Conservation (phyloP, 2,329 filamentous ascomycete genomes). For the Fusarium guadeloupense region DNA sequence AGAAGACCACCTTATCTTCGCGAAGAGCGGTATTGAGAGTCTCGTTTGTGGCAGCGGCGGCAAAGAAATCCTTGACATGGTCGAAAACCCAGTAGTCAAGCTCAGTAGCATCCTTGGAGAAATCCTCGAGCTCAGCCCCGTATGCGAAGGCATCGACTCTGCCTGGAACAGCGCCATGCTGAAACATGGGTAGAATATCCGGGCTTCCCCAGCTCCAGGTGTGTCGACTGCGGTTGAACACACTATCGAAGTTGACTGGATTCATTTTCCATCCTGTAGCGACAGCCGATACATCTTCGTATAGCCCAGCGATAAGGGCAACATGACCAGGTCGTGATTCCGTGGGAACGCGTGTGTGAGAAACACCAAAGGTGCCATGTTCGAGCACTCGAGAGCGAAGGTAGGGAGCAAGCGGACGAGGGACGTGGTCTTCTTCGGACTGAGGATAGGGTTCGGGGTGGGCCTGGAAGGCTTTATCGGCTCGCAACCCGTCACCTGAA, state of each 20-base stretch:
- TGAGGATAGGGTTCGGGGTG: constrained; percentile 86
- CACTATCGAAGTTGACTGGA: constrained; percentile 97
- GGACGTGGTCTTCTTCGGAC: constrained; percentile 70
- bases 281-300: constrained; percentile 97
- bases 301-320: constrained; percentile 93
- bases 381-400: constrained; percentile 87
- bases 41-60: constrained; percentile 78
- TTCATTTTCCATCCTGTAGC: constrained; percentile 99
- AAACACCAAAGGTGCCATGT: constrained; percentile 95
- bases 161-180: constrained; percentile 87
- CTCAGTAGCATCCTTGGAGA: constrained; percentile 80
- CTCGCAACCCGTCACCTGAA: constrained; percentile 86
- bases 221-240: constrained; percentile 95
- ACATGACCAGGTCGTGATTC: constrained; percentile 97
- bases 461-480: constrained; percentile 96
- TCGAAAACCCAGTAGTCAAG: constrained; percentile 97
- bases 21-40: constrained; percentile 77
- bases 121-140: constrained; percentile 86
- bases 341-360: constrained; percentile 94
- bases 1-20: constrained; percentile 91
- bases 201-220: constrained; percentile 99
- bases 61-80: constrained; percentile 86
- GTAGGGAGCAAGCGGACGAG: constrained; percentile 87
- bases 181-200: constrained; percentile 97
- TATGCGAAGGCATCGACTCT: constrained; percentile 90